Evolutionary conservation across 1,284 basidiomycete genomes (phyloP), one percentile per base, ranked within the genome.

Genomic region (Trametes hirsuta): DNA sequence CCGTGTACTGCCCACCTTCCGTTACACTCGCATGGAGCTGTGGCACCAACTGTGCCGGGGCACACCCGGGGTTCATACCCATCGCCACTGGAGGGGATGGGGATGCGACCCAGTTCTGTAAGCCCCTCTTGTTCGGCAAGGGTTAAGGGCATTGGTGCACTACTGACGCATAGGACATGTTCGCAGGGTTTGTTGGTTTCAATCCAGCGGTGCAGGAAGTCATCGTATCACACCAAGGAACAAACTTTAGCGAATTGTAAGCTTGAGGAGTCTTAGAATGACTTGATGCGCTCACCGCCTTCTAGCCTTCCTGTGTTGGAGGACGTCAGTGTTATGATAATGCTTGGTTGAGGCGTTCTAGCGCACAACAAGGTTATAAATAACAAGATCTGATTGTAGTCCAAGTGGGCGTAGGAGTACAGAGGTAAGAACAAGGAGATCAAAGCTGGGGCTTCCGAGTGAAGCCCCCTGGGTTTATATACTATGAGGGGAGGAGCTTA

Each of bases 11-110:
- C 56, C 6, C 62, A n/a, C 69, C 74, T 1, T 64, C 69, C 9
- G 53, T 58, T 21, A 76, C 74, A n/a, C 46, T 69, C 21, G 59
- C 61, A 6, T 79, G 77, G 77, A 63, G 42, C 36, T 79, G 77
- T 55, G 76, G 75, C 47, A 64, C 70, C 40, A 68, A 71, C 60
- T 76, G 72, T 66, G 30, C 30, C 30, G 55, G 79, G n/a, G 81
- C 78, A 6, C 87, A 85, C 65, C 66, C 82, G 1, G 74, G 68
- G 8, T 89, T 89, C 68, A 49, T 77, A 12, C 83, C 85, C 1
- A 72, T 84, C 2, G 86, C 85, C 6, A 77, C 85, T 0, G 88
- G 87, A 30, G 87, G 87, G 1, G 80, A 89, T 64, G 85, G 85
- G 3, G 59, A 67, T 12, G 54, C 48, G 10, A 70, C 78, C 1